phyloP scores from a whole-genome alignment of 1,284 basidiomycete genomes.

The Boletellus deceptivus region DNA sequence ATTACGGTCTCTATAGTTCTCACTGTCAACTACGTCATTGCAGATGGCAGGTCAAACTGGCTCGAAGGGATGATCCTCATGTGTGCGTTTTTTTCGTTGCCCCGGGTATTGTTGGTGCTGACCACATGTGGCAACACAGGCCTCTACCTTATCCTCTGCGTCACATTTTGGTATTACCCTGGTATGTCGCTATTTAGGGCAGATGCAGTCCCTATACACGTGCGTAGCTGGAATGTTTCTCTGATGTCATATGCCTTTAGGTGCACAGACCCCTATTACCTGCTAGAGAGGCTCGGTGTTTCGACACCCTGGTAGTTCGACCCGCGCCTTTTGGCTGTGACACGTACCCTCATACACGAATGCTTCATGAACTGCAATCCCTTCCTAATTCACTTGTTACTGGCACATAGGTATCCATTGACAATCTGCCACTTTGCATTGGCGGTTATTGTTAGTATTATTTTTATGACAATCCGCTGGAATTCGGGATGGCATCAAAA shows the following conservation, averaged over 20 bases:
- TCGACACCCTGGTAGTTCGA: no score
- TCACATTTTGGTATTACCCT: conserved; percentile 42
- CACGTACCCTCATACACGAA: no score
- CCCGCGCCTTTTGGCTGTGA: no score
- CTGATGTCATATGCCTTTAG: conserved; percentile 15
- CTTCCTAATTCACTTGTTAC: no score
- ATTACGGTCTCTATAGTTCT: conserved; percentile 42
- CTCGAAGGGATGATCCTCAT: conserved; percentile 74
- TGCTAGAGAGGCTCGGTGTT: conserved; percentile 6
- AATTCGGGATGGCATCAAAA: no score
- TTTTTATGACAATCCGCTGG: no score
- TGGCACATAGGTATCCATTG: no score
- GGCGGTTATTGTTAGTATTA: no score
- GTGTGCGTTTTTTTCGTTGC: conserved; percentile 36
- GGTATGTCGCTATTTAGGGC: conserved; percentile 40
- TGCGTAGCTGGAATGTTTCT: not conserved
- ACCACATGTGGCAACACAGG: conserved; percentile 32
- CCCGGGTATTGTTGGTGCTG: not conserved
- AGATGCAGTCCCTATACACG: not conserved
- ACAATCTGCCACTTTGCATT: no score
- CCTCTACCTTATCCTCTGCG: conserved; percentile 37
- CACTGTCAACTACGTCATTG: conserved; percentile 77
- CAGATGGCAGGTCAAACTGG: conserved; percentile 86
- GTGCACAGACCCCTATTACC: not conserved
- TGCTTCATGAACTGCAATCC: no score